phyloP scores from a whole-genome alignment of 495 filamentous ascomycete genomes.

The Penicillium nucicola region DNA sequence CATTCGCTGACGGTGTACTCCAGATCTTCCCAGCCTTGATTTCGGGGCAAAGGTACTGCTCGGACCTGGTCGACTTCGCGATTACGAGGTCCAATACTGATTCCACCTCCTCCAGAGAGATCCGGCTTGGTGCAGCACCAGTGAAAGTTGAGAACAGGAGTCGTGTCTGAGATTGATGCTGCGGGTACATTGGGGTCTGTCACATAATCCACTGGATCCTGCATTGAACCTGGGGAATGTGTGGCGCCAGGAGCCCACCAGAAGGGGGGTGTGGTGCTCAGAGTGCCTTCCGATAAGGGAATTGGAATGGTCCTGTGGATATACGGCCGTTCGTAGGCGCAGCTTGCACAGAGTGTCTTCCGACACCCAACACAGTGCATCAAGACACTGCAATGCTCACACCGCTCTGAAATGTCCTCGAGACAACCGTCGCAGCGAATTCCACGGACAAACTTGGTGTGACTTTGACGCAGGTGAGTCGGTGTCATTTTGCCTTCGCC shows the following conservation, averaged over 20 bases:
- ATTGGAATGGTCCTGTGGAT: slow-evolving; percentile 28
- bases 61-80: slow-evolving; percentile 55
- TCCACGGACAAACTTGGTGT: slow-evolving; percentile 50
- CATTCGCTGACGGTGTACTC: slow-evolving; percentile 46
- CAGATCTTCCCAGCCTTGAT: slow-evolving; percentile 52
- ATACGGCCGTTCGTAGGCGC: slow-evolving; percentile 56
- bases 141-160: slow-evolving; percentile 50
- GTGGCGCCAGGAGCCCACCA: slow-evolving; percentile 60
- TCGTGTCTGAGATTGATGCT: slow-evolving; percentile 21
- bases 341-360: slow-evolving; percentile 59
- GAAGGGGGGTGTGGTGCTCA: slow-evolving; percentile 24
- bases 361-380: slow-evolving; percentile 65
- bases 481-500: slow-evolving; percentile 56
- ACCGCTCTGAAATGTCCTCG: slow-evolving; percentile 52
- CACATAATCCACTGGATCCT: slow-evolving; percentile 37
- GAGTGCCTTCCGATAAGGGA: slow-evolving; percentile 6
- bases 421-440: slow-evolving; percentile 54
- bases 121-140: slow-evolving; percentile 65
- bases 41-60: slow-evolving; percentile 54
- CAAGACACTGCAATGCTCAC: slow-evolving; percentile 60
- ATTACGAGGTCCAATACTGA: slow-evolving; percentile 52
- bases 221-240: slow-evolving; percentile 56
- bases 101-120: slow-evolving; percentile 60
- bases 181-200: slow-evolving; percentile 29
- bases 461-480: slow-evolving; percentile 53